Evolutionary conservation across 1,284 basidiomycete species (phyloP), one percentile per base, ranked within the genome.

Genomic region (Ustilago trichophora): DNA sequence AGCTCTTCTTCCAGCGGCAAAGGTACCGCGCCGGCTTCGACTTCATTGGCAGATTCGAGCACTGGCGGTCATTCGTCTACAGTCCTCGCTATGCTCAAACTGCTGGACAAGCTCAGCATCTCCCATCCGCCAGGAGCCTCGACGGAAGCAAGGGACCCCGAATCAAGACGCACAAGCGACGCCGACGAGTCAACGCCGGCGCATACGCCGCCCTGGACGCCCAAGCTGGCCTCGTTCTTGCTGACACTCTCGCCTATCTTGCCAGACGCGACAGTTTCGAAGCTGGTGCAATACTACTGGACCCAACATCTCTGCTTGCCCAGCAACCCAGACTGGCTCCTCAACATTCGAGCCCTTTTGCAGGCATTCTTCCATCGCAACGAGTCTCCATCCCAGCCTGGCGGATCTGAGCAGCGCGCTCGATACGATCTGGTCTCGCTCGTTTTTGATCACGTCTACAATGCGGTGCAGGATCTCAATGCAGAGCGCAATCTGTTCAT

Each of bases 361-460:
- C 56, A 73, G 27, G 78, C 77, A 1, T 76, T 80, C 33, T 78
- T 74, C 58, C 59, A 77, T 27, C 66, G 76, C 18, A 49, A 50
- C 33, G 75, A 70, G n/a, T 40, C 44, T 13, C 47, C 47, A 4
- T 40, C 58, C 9, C 49, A 63, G 11, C 25, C 40, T 4, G 22
- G 15, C 22, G 32, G 35, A 7, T 21, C 50, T 16, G 45, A 57
- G 22, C 33, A 36, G 25, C 41, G 13, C 4, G 63, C 77, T n/a
- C 63, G 77, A n/a, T 44, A 51, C 22, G 57, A 72, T 18, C 62
- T 77, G 4, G 69, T 69, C 6, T 47, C 57, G 19, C 68, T 81
- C n/a, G 37, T 78, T 21, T 76, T 79, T 24, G 67, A 73, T 19
- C 62, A 78, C 35, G 76, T 76, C 33, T 81, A 78, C 56, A 63